Evolutionary conservation across 1,284 basidiomycete species (phyloP).

Genomic region (Microbotryomycetes sp.): DNA sequence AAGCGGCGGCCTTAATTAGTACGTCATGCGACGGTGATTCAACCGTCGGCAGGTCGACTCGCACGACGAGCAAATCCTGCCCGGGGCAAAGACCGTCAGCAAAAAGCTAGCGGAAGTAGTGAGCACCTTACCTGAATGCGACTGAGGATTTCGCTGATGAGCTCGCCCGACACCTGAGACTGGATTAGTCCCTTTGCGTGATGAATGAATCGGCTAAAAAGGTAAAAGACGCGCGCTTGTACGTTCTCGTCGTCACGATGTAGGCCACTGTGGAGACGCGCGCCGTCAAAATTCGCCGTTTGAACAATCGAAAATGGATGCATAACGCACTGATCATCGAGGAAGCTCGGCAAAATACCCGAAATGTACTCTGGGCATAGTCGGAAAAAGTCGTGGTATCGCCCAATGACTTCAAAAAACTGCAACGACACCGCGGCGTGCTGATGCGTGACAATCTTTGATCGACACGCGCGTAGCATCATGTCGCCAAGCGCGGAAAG

Average conservation of each 20-base stretch:
- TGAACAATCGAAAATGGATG: neutral
- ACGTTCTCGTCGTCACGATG: slow-evolving; percentile 68
- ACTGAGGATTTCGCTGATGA: slow-evolving; percentile 64
- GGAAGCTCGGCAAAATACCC: slow-evolving; percentile 79
- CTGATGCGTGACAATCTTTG: slow-evolving; percentile 73
- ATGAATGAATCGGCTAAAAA: slow-evolving; percentile 88
- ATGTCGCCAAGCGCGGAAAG: slow-evolving; percentile 87
- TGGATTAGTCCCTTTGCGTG: slow-evolving; percentile 71
- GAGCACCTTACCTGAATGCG: slow-evolving; percentile 54
- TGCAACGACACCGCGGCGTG: slow-evolving; percentile 84
- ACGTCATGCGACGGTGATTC: slow-evolving; percentile 52
- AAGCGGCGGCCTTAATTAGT: slow-evolving; percentile 69
- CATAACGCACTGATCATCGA: slow-evolving; percentile 62
- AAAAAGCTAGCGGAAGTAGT: neutral
- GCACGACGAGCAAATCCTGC: slow-evolving; percentile 48
- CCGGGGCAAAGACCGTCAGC: neutral
- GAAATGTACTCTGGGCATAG: slow-evolving; percentile 77
- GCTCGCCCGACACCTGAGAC: slow-evolving; percentile 48
- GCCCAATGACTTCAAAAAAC: slow-evolving; percentile 84
- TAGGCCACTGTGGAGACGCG: slow-evolving; percentile 59
- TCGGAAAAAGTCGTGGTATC: slow-evolving; percentile 96
- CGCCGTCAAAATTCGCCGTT: neutral
- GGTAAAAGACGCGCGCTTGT: slow-evolving; percentile 77
- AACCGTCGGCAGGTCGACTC: slow-evolving; percentile 43
- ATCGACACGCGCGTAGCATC: slow-evolving; percentile 73